Evolutionary conservation across 495 filamentous ascomycete species (phyloP), one percentile per base, ranked within the genome.

Genomic region (Daldinia grandis): DNA sequence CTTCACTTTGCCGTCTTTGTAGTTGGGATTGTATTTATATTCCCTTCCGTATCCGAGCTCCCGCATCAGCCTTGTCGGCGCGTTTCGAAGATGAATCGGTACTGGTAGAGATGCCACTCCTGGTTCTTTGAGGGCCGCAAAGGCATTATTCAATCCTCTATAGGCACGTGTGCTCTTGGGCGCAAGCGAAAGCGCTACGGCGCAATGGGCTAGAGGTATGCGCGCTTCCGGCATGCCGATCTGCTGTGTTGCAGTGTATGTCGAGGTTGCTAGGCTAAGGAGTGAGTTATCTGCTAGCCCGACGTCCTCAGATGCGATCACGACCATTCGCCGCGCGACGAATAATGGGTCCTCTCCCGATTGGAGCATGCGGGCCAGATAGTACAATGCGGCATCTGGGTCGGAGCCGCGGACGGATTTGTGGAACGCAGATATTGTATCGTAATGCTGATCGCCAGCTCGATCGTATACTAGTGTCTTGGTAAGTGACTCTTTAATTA

Each of bases 21-120:
- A 99, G 72, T 93, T 90, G 0, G 95, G 95, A 73, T 96, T 96
- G 78, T 99, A 99, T 76, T 99, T 99, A 77, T 99, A 99, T 77
- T 92, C 93, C 56, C 85, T 89, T 9, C 95, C 95, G 70, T 93
- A 93, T 1, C 93, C 94, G 53, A 98, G 79, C 74, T 98, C 95
- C 71, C 92, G 92, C 95, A 99, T 96, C 71, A 98, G 74, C 73
- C 88, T 86, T 6, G 95, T 98, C 1, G 94, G 94, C 8, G 95
- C 95, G 78, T 98, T 98, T 47, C 95, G 80, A 57, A 99, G 79
- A 80, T 99, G 95, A 38, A 96, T 77, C 24, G 95, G 95, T 10
- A 99, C 86, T 0, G 93, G 90, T 50, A 97, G 70, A 2, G 86
- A 86, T 0, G 93, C 94, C 4, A 95, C 82, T 0, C 93, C 93